Percentiles rank a stretch among this genome's conserved stretches.
phyloP scores from a whole-genome alignment of 495 filamentous ascomycete genomes.

The Penicillium antarcticum region DNA sequence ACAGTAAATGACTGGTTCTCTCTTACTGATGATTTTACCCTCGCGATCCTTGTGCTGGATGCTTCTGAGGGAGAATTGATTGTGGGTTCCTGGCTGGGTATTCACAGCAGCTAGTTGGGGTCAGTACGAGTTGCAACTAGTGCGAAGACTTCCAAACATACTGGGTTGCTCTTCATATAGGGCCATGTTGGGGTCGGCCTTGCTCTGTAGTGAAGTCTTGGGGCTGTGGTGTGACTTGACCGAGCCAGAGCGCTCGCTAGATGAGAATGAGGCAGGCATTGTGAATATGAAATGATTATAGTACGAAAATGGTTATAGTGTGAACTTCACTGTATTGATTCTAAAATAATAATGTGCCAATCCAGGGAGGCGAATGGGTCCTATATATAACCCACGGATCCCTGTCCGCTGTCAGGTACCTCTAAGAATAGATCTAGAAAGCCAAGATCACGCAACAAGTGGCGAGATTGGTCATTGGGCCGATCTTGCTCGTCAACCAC shows the following conservation, averaged over 20 bases:
- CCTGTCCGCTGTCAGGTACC: neutral
- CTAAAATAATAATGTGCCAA: neutral
- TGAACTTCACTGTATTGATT: neutral
- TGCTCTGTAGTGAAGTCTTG: conserved; percentile 65
- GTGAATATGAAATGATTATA: neutral
- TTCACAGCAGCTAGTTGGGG: conserved; percentile 14
- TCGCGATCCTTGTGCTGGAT: conserved; percentile 76
- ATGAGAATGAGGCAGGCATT: conserved; percentile 25
- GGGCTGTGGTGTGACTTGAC: conserved; percentile 25
- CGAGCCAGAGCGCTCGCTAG: conserved; percentile 28
- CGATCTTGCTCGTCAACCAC: conserved; percentile 13
- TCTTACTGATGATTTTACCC: conserved; percentile 79
- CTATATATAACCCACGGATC: conserved; percentile 1
- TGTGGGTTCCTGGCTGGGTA: conserved; percentile 18
- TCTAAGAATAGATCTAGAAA: conserved; percentile 23
- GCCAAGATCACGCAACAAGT: conserved; percentile 20
- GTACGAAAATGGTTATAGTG: neutral
- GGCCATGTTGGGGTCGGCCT: conserved; percentile 83
- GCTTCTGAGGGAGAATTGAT: conserved; percentile 59
- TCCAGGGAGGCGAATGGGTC: neutral
- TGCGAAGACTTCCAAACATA: conserved; percentile 42
- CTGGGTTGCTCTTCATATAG: conserved; percentile 82
- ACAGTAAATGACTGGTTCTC: neutral
- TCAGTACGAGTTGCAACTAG: conserved; percentile 3
- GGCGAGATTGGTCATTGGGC: conserved; percentile 17